Evolutionary conservation across 1,139 yeast species (phyloP), one percentile per base, ranked within the genome.

Genomic region (Insectozyma bohioensis): DNA sequence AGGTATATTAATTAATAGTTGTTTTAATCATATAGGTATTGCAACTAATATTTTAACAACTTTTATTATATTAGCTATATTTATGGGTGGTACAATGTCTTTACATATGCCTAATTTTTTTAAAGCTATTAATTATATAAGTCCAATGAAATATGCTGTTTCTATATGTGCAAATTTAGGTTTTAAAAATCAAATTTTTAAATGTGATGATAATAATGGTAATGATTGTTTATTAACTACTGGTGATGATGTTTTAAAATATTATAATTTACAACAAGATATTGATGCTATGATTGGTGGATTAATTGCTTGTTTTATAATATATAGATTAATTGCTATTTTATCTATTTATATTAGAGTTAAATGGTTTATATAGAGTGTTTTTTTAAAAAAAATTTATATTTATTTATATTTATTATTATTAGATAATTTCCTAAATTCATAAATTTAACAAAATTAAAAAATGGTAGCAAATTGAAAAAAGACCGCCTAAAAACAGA

Each of bases 41-140:
- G 95, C 94, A 0, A 76, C 85, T 15, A 85, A 84, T 48, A 58
- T 85, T 5, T 72, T 86, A 29, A 72, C 88, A 0, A 72, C 78
- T 7, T 51, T 83, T 20, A 58, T 84, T 31, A 73, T 85, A 3
- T 61, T 85, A 37, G 92, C 90, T 6, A 74, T 83, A 12, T 77
- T 83, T 47, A 84, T 86, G 94, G 86, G 87, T 4, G 96, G 95
- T n/a, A 67, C 90, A 5, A 72, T 87, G 80, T 82, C 95, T 0
- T 59, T 85, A 43, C 68, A 80, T 21, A 77, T 86, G 82, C 87
- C 87, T 6, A 61, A 60, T 1, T 76, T 86, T 34, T 72, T 86
- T 50, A 67, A 67, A 42, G 95, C 80, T 0, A 60, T 83, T 53
- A 86, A 85, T 55, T 86, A 78, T 59, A 47, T 83, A 10, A 81